These are phyloP conservation scores for Cyanidiococcus yangmingshanensis DNA, from an alignment of 23 red algal species.

Conservation along the genomic window DNA sequence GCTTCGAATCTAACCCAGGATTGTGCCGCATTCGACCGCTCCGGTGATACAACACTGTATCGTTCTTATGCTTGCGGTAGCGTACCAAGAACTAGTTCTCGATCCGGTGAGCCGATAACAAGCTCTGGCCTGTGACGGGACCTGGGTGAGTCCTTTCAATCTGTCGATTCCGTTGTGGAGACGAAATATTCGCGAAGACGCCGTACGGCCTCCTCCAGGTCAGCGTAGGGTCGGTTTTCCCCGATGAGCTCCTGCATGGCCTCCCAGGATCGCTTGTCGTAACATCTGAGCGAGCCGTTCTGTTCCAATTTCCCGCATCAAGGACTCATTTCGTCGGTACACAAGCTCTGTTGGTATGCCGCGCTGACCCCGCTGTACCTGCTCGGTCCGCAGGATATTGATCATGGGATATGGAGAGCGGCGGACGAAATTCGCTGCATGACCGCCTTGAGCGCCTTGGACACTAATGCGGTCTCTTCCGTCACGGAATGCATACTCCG, in stretches of 20 bases:
- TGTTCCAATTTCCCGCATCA: neutral
- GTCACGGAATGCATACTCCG: neutral
- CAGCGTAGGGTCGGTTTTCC: neutral
- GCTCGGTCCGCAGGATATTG: constrained; percentile 11
- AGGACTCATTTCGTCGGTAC: neutral
- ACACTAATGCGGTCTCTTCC: neutral
- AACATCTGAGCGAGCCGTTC: neutral
- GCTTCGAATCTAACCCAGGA: no score
- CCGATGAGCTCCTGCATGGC: neutral
- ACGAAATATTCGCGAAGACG: neutral
- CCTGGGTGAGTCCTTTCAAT: no score
- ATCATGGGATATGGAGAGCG: constrained; percentile 13
- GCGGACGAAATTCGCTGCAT: neutral
- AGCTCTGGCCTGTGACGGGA: no score
- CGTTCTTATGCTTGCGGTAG: no score
- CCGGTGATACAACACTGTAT: no score
- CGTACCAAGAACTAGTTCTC: no score
- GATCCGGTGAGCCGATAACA: no score
- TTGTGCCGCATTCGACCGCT: no score
- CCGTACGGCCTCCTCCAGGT: neutral
- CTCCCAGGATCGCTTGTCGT: neutral
- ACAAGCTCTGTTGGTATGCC: constrained; percentile 4
- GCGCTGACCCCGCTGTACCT: neutral
- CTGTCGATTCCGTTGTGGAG: no score
- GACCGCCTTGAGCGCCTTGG: neutral